Conservation (phyloP, 2,329 filamentous ascomycete genomes). For the Trichoderma arundinaceum region DNA sequence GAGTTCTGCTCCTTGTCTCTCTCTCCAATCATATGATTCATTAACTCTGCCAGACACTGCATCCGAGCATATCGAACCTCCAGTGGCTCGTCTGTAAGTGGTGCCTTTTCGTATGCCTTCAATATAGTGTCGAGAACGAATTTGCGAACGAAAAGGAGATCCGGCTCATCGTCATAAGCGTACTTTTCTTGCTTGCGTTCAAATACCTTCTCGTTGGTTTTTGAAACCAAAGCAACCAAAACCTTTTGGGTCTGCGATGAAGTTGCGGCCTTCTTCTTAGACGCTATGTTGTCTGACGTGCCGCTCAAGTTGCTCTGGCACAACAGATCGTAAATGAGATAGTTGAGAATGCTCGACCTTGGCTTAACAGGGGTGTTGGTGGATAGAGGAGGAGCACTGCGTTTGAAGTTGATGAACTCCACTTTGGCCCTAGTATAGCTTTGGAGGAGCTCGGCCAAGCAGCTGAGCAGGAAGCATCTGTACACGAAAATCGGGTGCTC, state of each 20-base stretch:
- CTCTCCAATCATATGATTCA: slow-evolving; percentile 88
- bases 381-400: slow-evolving; percentile 83
- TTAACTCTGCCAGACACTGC: slow-evolving; percentile 85
- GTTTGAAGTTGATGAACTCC: slow-evolving; percentile 98
- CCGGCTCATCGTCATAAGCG: slow-evolving; percentile 76
- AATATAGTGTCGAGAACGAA: slow-evolving; percentile 94
- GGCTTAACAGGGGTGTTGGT: slow-evolving; percentile 91
- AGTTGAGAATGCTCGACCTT: slow-evolving; percentile 89
- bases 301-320: slow-evolving; percentile 66
- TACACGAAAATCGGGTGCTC: slow-evolving; percentile 97
- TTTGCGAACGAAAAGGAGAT: slow-evolving; percentile 88
- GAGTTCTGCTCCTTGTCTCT: slow-evolving; percentile 67
- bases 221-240: slow-evolving; percentile 83
- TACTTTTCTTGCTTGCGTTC: slow-evolving; percentile 63
- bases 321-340: slow-evolving; percentile 81
- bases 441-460: slow-evolving; percentile 84
- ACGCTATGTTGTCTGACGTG: slow-evolving; percentile 73
- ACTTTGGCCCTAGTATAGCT: slow-evolving; percentile 96
- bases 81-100: slow-evolving; percentile 75
- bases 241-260: slow-evolving; percentile 86
- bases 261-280: slow-evolving; percentile 86
- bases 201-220: slow-evolving; percentile 78
- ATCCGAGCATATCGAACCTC: slow-evolving; percentile 88
- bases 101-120: slow-evolving; percentile 89
- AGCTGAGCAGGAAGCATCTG: slow-evolving; percentile 91